These are phyloP conservation scores for Daldinia sp. DNA, from an alignment of 2,329 filamentous ascomycete species.

Conservation along the genomic window DNA sequence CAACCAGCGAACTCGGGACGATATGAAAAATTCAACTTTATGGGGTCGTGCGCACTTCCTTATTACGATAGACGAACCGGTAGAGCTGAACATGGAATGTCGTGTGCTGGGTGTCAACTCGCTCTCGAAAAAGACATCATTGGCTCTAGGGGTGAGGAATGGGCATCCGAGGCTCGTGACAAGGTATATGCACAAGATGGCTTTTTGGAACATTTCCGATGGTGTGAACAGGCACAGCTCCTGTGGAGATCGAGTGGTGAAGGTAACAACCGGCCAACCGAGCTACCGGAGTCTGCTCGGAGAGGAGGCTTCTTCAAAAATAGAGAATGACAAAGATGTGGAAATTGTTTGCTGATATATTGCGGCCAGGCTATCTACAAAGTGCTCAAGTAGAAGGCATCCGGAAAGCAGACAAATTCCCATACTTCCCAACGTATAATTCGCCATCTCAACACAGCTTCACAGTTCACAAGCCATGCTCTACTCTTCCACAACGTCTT, in stretches of 20 bases:
- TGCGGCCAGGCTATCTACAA: background rate
- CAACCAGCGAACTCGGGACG: background rate
- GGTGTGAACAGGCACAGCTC: background rate
- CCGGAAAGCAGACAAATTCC: no score
- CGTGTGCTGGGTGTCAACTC: constrained; percentile 52
- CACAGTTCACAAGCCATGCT: no score
- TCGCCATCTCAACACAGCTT: no score
- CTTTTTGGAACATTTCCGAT: background rate
- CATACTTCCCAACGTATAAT: no score
- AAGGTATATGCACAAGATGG: background rate
- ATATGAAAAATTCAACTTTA: background rate
- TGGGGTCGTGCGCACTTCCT: background rate
- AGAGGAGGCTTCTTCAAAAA: background rate
- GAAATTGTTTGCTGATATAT: background rate
- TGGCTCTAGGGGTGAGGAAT: constrained; percentile 16
- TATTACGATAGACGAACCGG: background rate
- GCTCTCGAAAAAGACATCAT: constrained; percentile 38
- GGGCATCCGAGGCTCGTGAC: constrained; percentile 26
- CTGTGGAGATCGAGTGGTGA: background rate
- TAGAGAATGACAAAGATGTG: background rate
- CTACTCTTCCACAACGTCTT: no score
- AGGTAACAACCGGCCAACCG: background rate
- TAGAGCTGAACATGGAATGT: constrained; percentile 46
- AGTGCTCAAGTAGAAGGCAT: background rate
- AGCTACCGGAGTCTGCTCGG: background rate